Percentiles rank a stretch among this genome's conserved stretches.
Conservation (phyloP, 2,329 filamentous ascomycete genomes). For the Trichoderma aggressivum region DNA sequence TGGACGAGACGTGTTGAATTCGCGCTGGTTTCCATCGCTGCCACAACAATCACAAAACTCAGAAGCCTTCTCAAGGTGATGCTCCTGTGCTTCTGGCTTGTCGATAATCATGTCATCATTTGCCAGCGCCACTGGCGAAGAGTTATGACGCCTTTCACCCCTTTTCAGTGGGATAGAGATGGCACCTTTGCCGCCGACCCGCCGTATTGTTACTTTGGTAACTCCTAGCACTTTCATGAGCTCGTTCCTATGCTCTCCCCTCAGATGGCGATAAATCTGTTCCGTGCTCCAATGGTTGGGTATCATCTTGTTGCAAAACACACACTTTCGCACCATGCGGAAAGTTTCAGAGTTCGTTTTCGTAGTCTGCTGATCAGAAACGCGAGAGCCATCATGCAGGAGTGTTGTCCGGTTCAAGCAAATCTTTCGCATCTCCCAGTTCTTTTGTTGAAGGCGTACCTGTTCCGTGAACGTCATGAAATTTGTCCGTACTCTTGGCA, state of each 20-base stretch:
- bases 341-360: conserved; percentile 34
- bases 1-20: background rate
- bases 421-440: conserved; percentile 8
- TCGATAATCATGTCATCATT: background rate
- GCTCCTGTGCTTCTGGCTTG: background rate
- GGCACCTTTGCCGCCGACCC: background rate
- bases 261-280: conserved; percentile 30
- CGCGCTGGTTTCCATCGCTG: background rate
- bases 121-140: background rate
- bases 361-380: conserved; percentile 31
- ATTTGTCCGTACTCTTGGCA: conserved; percentile 34
- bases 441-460: background rate
- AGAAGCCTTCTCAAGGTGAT: background rate
- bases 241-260: conserved; percentile 28
- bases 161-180: background rate
- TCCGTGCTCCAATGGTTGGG: conserved; percentile 30
- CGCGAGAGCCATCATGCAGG: conserved; percentile 37
- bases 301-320: conserved; percentile 35
- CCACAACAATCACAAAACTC: conserved; percentile 20
- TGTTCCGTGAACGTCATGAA: conserved; percentile 37
- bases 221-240: conserved; percentile 22
- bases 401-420: conserved; percentile 34
- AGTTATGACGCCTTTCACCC: background rate
- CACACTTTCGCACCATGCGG: conserved; percentile 36
- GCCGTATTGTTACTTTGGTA: background rate